Base-by-base conservation (phyloP, 2,329 filamentous ascomycete genomes). In the Ophiobolus disseminans region DNA sequence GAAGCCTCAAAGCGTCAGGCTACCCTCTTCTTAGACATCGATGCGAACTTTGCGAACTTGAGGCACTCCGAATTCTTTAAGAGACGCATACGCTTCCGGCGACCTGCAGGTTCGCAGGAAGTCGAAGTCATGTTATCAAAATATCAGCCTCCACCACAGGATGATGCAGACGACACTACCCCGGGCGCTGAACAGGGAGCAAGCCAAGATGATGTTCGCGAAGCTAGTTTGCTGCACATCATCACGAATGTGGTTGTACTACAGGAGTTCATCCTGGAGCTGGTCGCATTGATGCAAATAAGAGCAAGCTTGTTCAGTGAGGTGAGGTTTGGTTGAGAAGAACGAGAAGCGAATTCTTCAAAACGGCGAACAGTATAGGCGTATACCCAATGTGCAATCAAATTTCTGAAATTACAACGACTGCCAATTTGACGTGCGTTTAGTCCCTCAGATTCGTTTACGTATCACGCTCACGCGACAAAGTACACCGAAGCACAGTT, bases 221-320 rank as follows among this genome's bases (percentile, higher is more conserved):
- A 76, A 42, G 77, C 76, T 11, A 79, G 74, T 53, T 57, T 80
- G 22, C 66, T 78, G 45, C 78, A 80, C 57, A 73, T 81, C 22
- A 65, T 80, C 25, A 80, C 78, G 8, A 81, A 81, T 50, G 73
- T 78, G 31, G 76, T 80, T 5, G 70, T 81, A 8, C 50, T 81
- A 55, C 78, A 80, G 57, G 76, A 80, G 50, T 81, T 81, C 53
- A 69, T 78, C 16, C 59, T 80, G 39, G 78, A 81, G 62, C 48
- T 81, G 10, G 73, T 77, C 9, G 78, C 78, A 4, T 65, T 80
- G 43, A 58, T 80, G 63, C 78, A 80, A 55, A 72, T 79, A 2
- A 64, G 78, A 25, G 78, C 78, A 4, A 76, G 76, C 42, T 66
- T 81, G 34, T 75, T 80, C 36, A 72, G 73, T 34, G 78, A 81